Conservation (phyloP, 352 stramenopile genomes). For the Peronosclerospora sorghi region DNA sequence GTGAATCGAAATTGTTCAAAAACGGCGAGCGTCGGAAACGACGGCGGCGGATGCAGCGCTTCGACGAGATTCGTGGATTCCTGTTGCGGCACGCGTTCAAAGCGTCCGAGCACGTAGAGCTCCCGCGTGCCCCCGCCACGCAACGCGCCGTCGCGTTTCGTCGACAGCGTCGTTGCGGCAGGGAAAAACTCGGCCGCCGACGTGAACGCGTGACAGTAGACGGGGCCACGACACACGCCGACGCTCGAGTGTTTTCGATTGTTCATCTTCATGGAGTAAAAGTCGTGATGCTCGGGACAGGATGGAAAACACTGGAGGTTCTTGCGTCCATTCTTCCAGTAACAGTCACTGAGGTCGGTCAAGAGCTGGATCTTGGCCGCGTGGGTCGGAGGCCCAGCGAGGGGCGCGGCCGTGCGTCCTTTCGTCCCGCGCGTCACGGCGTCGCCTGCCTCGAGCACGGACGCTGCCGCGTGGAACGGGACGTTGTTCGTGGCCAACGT, state of each 20-base stretch:
- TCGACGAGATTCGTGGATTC: slow-evolving; percentile 39
- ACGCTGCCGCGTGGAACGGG: no score
- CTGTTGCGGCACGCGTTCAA: slow-evolving; percentile 66
- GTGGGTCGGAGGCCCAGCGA: slow-evolving; percentile 2
- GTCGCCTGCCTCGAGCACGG: no score
- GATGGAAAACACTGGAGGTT: slow-evolving; percentile 84
- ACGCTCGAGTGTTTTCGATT: slow-evolving; percentile 81
- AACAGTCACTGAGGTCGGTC: slow-evolving; percentile 57
- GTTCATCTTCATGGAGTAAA: slow-evolving; percentile 87
- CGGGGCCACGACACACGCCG: slow-evolving; percentile 64
- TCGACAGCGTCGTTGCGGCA: slow-evolving; percentile 29
- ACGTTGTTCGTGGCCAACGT: no score
- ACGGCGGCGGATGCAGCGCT: slow-evolving; percentile 29
- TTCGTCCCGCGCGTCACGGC: no score
- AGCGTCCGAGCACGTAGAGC: slow-evolving; percentile 64
- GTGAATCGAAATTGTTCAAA: slow-evolving; percentile 73
- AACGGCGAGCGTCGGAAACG: slow-evolving; percentile 29
- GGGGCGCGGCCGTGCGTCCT: no score
- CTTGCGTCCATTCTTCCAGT: slow-evolving; percentile 87
- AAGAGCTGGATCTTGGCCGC: slow-evolving; percentile 32
- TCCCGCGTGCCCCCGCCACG: slow-evolving; percentile 36
- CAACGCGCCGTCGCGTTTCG: slow-evolving; percentile 45
- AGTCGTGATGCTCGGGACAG: slow-evolving; percentile 81
- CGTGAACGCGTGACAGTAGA: slow-evolving; percentile 68
- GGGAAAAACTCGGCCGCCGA: slow-evolving; percentile 15